Evolutionary conservation across 139 green algal species (phyloP).

Genomic region (Chara braunii): DNA sequence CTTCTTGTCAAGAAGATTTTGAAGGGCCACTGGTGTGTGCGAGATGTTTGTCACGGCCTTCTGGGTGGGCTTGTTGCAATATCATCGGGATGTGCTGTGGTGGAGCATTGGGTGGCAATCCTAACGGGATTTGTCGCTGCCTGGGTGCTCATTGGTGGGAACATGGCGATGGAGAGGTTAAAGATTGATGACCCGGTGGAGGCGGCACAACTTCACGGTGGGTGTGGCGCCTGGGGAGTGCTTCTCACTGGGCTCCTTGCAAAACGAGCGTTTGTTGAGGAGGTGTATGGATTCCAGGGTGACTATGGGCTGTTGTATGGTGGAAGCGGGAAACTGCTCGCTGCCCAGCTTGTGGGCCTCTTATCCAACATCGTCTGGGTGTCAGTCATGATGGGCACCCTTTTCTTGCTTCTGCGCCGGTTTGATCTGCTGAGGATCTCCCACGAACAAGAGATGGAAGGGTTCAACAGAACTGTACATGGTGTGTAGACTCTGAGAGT

Average conservation of each 20-base stretch:
- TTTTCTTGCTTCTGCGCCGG: slow-evolving; percentile 64
- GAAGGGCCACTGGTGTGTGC: slow-evolving; percentile 16
- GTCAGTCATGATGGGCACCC: slow-evolving; percentile 41
- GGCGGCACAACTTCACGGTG: slow-evolving; percentile 67
- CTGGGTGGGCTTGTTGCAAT: slow-evolving; percentile 27
- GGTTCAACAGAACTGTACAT: slow-evolving; percentile 52
- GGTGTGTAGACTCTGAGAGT: too few relatives aligned
- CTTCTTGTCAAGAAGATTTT: slow-evolving; percentile 39
- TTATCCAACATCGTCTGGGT: slow-evolving; percentile 68
- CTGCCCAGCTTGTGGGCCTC: slow-evolving; percentile 52
- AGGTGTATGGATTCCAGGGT: too few relatives aligned
- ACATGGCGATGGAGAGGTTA: slow-evolving; percentile 37
- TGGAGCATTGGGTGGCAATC: slow-evolving; percentile 37
- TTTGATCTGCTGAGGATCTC: slow-evolving; percentile 42
- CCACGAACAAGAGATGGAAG: slow-evolving; percentile 43
- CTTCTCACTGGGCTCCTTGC: slow-evolving; percentile 46
- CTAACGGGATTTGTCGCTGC: slow-evolving; percentile 46
- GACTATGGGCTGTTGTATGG: slow-evolving; percentile 43
- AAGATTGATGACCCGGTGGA: slow-evolving; percentile 64
- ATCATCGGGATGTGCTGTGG: slow-evolving; percentile 18
- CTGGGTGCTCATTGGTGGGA: slow-evolving; percentile 31
- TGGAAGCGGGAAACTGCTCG: slow-evolving; percentile 43
- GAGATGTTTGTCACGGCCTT: slow-evolving; percentile 36
- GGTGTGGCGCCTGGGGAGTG: slow-evolving; percentile 51
- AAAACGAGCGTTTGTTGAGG: slow-evolving; percentile 42